phyloP scores from a whole-genome alignment of 192 early-diverging fungal genomes.

The Coemansia sp. region DNA sequence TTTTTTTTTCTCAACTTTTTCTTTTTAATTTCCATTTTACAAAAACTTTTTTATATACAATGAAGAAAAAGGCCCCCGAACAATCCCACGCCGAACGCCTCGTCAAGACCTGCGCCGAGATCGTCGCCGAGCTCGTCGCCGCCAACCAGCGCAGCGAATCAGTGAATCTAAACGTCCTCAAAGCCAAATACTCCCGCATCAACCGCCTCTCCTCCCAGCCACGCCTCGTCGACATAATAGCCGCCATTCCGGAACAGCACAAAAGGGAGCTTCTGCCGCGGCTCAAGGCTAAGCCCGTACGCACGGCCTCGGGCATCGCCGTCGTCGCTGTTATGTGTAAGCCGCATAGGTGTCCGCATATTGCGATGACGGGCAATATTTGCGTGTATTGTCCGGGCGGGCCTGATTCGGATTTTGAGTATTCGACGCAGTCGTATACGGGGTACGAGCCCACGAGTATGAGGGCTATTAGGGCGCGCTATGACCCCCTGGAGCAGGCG shows the following conservation, averaged over 20 bases:
- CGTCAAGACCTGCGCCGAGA: slow-evolving; percentile 84
- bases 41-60: not conserved
- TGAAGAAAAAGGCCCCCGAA: slow-evolving; percentile 48
- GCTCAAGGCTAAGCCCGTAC: slow-evolving; percentile 93
- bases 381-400: slow-evolving; percentile 98
- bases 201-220: slow-evolving; percentile 86
- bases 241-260: slow-evolving; percentile 95
- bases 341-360: slow-evolving; percentile 96
- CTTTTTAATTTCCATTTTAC: not conserved
- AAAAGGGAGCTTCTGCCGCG: slow-evolving; percentile 79
- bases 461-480: slow-evolving; percentile 98
- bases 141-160: slow-evolving; percentile 66
- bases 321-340: slow-evolving; percentile 59
- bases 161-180: slow-evolving; percentile 88
- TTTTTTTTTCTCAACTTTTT: not conserved
- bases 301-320: slow-evolving; percentile 74
- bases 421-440: slow-evolving; percentile 99
- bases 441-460: slow-evolving; percentile 99
- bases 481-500: slow-evolving; percentile 96
- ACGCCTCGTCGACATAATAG: slow-evolving; percentile 95
- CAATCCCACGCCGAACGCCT: slow-evolving; percentile 66
- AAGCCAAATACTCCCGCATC: slow-evolving; percentile 67
- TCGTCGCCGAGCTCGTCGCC: slow-evolving; percentile 84
- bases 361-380: slow-evolving; percentile 99
- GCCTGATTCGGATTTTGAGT: slow-evolving; percentile 99